Conservation (phyloP, 23 red algal species). For the Gracilaria caudata region DNA sequence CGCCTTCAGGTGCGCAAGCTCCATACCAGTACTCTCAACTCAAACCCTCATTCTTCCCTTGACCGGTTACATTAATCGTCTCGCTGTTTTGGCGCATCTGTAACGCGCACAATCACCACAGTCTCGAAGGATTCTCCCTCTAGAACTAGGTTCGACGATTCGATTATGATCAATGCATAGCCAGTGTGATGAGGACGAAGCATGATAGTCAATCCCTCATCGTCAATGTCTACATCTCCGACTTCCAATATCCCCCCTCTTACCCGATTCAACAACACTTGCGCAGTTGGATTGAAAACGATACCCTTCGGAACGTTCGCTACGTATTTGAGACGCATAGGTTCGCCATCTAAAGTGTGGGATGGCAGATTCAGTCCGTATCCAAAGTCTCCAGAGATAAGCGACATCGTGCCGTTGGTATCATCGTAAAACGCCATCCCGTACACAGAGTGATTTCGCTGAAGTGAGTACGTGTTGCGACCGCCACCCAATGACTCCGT, state of each 20-base stretch:
- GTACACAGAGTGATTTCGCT: slow-evolving; percentile 8
- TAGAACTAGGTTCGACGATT: neutral
- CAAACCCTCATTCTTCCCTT: no score
- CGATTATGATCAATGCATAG: neutral
- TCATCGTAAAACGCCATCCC: slow-evolving; percentile 33
- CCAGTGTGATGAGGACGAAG: slow-evolving; percentile 1
- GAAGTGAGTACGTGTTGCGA: neutral
- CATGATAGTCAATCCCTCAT: neutral
- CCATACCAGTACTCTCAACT: no score
- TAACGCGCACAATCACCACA: neutral
- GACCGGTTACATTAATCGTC: no score
- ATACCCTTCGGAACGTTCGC: neutral
- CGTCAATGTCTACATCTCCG: neutral
- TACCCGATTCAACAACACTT: neutral
- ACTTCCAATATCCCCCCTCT: neutral
- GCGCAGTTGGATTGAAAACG: neutral
- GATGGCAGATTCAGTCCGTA: slow-evolving; percentile 6
- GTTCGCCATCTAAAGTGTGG: neutral
- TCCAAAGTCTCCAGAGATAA: slow-evolving; percentile 15
- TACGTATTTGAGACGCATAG: neutral
- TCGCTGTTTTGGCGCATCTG: neutral
- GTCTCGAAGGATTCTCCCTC: slow-evolving; percentile 29
- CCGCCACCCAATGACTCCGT: neutral
- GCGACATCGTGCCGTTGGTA: neutral
- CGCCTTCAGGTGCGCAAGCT: no score